Evolutionary conservation across 441 rosid genomes (phyloP).

Genomic region (Arabidopsis lyrata): DNA sequence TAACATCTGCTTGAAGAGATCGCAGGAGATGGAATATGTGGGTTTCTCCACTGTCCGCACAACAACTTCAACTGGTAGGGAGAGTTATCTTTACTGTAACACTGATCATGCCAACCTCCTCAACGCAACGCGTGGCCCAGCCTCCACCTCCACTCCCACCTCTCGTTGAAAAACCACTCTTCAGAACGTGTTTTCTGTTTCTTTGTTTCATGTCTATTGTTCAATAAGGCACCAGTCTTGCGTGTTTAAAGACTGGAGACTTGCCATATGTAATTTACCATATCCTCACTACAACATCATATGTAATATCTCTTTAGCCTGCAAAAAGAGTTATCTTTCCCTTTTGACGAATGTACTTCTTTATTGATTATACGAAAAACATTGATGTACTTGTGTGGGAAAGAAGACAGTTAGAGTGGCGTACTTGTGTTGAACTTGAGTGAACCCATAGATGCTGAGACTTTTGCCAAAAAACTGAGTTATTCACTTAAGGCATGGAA

Average conservation of each 20-base stretch:
- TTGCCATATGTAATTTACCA: not conserved
- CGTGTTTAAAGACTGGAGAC: not conserved
- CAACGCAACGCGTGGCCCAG: not conserved
- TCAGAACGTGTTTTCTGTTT: not conserved
- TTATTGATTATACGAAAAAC: too few relatives aligned
- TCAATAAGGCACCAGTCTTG: not conserved
- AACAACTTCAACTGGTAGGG: constrained; percentile 11
- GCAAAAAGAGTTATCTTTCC: not conserved
- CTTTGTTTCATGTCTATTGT: not conserved
- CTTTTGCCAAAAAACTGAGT: too few relatives aligned
- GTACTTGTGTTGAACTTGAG: not conserved
- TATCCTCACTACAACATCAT: not conserved
- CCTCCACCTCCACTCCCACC: not conserved
- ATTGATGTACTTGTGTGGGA: not conserved
- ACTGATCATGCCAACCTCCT: not conserved
- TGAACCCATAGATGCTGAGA: too few relatives aligned
- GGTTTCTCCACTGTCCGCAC: not conserved
- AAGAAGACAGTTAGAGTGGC: not conserved
- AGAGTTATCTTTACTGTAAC: constrained; percentile 6
- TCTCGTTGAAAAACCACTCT: not conserved
- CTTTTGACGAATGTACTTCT: not conserved
- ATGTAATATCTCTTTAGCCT: not conserved
- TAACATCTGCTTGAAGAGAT: constrained; percentile 55
- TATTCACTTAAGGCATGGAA: too few relatives aligned
- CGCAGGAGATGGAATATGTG: constrained; percentile 20